Conservation (phyloP, 1,139 yeast genomes). For the Taiozyma sp. region DNA sequence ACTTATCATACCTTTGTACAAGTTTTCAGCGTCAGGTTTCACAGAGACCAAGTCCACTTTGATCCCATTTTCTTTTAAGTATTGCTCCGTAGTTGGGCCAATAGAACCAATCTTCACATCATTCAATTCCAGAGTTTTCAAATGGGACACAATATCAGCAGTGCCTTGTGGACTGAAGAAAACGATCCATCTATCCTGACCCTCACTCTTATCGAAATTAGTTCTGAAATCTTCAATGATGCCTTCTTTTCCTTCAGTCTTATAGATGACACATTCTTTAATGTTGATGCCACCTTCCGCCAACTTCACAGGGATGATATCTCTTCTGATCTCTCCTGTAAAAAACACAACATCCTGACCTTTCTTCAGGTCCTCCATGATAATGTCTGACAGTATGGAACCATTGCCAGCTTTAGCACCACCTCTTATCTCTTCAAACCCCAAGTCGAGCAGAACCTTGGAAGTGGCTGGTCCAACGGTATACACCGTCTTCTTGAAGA, state of each 20-base stretch:
- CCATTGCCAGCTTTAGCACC: constrained; percentile 84
- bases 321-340: constrained; percentile 83
- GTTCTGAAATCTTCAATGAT: constrained; percentile 34
- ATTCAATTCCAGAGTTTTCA: constrained; percentile 25
- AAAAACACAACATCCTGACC: constrained; percentile 50
- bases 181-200: constrained; percentile 54
- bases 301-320: constrained; percentile 67
- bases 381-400: constrained; percentile 55
- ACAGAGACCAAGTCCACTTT: constrained; percentile 59
- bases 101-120: constrained; percentile 63
- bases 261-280: constrained; percentile 62
- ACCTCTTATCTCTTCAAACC: constrained; percentile 67
- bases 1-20: constrained; percentile 34
- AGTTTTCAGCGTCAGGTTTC: constrained; percentile 65
- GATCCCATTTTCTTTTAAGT: constrained; percentile 45
- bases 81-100: constrained; percentile 88
- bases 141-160: constrained; percentile 45
- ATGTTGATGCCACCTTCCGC: constrained; percentile 40
- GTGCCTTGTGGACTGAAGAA: constrained; percentile 94
- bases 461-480: constrained; percentile 94
- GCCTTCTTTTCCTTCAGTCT: constrained; percentile 49
- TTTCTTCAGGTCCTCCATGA: constrained; percentile 37
- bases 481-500: constrained; percentile 52
- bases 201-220: constrained; percentile 8
- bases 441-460: constrained; percentile 49